Base-by-base conservation (phyloP, 2,329 filamentous ascomycete species). In the Davidsoniella virescens region DNA sequence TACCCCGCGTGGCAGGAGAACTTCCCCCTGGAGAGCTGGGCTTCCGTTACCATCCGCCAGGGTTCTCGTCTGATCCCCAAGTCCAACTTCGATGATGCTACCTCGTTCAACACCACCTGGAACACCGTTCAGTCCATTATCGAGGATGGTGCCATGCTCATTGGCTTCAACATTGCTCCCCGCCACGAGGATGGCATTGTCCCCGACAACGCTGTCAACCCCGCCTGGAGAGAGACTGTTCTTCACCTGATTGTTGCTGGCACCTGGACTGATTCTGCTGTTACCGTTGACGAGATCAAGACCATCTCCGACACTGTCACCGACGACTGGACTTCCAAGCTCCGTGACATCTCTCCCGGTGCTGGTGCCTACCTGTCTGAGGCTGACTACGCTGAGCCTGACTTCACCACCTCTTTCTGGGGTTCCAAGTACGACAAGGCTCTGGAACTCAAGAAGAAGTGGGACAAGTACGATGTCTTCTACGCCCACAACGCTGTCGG, bases 341-440 rank as follows among this genome's bases (percentile, higher is more conserved):
- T 38, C 57, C 60, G 64, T 20, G 59, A 56, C 5, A 60, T 62
- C 5, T 64, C 67, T 0, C 68, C 67, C 3, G 66, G 62, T 1
- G 60, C 60, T 1, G 70, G 70, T 4, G 62, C 67, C 4, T 74
- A 74, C 54, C 58, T 71, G 57, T 74, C 73, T 54, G 73, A 78
- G 62, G 68, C 64, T 2, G 68, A 75, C 57, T 67, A 70, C 40
- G 62, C 65, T 52, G 64, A 74, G 57, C 65, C 64, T 1, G 56
- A 68, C 50, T 75, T 63, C 56, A 62, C 70, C 56, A 56, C 65
- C 26, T 61, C 58, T 2, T 74, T 73, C 59, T 75, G 65, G 56
- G 72, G 71, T 1, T 54, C 38, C 5, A 71, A 71, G 45, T 74
- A 73, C 54, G 56, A 55, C 4, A 58, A 55, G 39, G 56, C 73